Evolutionary conservation across 1,284 basidiomycete species (phyloP), one percentile per base, ranked within the genome.

Genomic region (Sparassis latifolia): DNA sequence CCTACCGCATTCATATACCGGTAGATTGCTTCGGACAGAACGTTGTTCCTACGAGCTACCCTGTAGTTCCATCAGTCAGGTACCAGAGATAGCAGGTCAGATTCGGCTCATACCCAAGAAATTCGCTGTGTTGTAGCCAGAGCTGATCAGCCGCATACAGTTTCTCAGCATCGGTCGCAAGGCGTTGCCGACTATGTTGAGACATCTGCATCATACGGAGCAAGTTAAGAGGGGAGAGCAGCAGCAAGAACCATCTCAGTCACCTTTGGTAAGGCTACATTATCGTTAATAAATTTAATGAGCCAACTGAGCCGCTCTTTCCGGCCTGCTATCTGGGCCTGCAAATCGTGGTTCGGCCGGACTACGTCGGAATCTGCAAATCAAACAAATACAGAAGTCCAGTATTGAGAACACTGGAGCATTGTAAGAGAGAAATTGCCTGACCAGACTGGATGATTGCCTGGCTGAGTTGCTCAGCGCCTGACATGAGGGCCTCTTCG

Each of bases 101-200:
- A 10, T 5, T 33, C 38, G 42, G 29, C 29, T 68, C 82, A 49
- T 62, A 87, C 84, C 75, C 70, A n/a, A 86, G 69, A 30, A 77
- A 71, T 30, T 85, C 79, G 62, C 94, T 93, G 63, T 94, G 84
- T 58, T 79, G 76, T 31, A 82, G 64, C 96, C 96, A 99, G 20
- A 98, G 72, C 39, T 90, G 86, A 52, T 85, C 79, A 3, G 84
- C 86, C 1, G 91, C 87, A 54, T 86, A 86, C 10, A 97, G 72
- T 58, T 92, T 91, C 69, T 98, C 94, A 2, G 92, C 91, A 64
- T 98, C 88, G n/a, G 77, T 79, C 30, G 84, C 85, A 39, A 99
- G 72, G 37, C 77, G 75, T 57, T 94, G 83, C 33, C 92, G 80
- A 50, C 84, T 83, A 37, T 76, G 69, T 69, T 91, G 87, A 2